Percentiles rank a stretch among this genome's conserved stretches.
These are phyloP conservation scores for Schwanniomyces etchellsii DNA, from an alignment of 1,139 yeast genomes.

Conservation along the genomic window DNA sequence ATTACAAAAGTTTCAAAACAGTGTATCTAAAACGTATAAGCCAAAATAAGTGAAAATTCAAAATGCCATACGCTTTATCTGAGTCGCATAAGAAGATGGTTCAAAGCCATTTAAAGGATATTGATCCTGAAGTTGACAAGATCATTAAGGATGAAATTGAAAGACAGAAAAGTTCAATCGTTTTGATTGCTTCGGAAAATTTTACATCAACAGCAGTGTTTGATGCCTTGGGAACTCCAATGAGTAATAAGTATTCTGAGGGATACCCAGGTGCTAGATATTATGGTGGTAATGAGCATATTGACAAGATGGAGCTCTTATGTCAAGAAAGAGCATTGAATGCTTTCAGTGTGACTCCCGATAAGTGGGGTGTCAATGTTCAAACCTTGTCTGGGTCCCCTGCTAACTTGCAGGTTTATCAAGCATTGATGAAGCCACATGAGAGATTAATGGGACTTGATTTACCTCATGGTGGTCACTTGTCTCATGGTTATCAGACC, in stretches of 20 bases:
- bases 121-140: constrained; percentile 78
- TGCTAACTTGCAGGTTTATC: constrained; percentile 94
- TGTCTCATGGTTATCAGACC: constrained; percentile 97
- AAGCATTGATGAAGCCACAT: constrained; percentile 89
- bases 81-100: constrained; percentile 61
- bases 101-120: constrained; percentile 63
- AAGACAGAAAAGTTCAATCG: constrained; percentile 93
- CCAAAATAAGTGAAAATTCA: too few relatives aligned
- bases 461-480: constrained; percentile 97
- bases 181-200: constrained; percentile 93
- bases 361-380: constrained; percentile 96
- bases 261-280: constrained; percentile 88
- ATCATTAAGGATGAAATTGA: constrained; percentile 84
- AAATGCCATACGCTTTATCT: constrained; percentile 57
- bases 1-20: constrained; percentile 1
- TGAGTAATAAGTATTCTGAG: constrained; percentile 87
- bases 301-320: constrained; percentile 85
- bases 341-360: constrained; percentile 76
- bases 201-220: constrained; percentile 95
- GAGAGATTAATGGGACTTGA: constrained; percentile 97
- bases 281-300: constrained; percentile 89
- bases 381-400: constrained; percentile 97
- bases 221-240: constrained; percentile 95
- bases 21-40: too few relatives aligned
- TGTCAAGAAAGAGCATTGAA: constrained; percentile 92